Evolutionary conservation across 208 protist species (phyloP), one percentile per base, ranked within the genome.

Genomic region (Trypanosoma mega): DNA sequence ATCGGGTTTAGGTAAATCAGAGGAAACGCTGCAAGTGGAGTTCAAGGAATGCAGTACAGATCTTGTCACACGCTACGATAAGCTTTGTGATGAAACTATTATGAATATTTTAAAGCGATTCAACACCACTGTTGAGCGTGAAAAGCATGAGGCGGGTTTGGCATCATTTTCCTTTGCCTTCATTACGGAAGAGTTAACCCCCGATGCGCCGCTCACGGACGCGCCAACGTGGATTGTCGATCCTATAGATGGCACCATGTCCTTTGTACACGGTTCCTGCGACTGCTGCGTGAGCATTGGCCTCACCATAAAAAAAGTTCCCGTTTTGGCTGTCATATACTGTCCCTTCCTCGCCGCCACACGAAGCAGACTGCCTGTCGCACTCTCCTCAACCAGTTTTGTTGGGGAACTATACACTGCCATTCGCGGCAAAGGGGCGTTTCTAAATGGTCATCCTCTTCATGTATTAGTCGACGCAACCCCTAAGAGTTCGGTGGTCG

Each of bases 221-320:
- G 76, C 54, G 27, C 69, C 66, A 27, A 90, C 82, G 24, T 94
- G 87, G 85, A 69, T 91, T 23, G 77, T 94, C 11, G 84, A 92
- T 68, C 84, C 84, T 1, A 81, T 94, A 63, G 80, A 92, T 51
- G 84, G 87, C 21, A 87, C 87, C 34, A 80, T 82, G 65, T 82
- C 72, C 1, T 94, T 94, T 68, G 61, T 83, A 5, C 86, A 93
- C 56, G 76, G 81, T 14, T 30, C 76, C 29, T 78, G 72, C 6
- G 86, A 93, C 65, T 91, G 84, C 68, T 90, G 80, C 68, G 65
- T 91, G 41, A 85, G 74, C 57, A 90, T 94, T 34, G 83, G 77
- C 2, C 72, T 94, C 20, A 67, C 78, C 0, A 67, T 77, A 36
- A 60, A 72, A 11, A 75, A 70, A 55, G 27, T 71, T 45, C 63